phyloP scores from a whole-genome alignment of 106 monocot species.

The Triglochin maritima region DNA sequence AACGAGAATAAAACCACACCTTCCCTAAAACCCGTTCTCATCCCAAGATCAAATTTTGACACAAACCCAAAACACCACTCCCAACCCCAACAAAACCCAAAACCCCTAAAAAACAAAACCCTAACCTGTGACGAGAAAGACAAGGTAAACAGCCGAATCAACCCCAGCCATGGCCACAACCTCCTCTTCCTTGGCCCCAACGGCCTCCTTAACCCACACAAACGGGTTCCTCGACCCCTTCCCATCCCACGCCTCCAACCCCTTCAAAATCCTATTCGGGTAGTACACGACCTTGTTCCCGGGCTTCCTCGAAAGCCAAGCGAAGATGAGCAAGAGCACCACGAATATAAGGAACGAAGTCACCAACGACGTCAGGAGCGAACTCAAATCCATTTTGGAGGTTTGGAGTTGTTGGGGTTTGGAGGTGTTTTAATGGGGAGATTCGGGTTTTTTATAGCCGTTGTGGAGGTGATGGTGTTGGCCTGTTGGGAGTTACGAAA shows the following conservation, averaged over 20 bases:
- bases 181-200: constrained; percentile 51
- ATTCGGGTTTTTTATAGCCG: background rate
- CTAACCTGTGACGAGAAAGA: constrained; percentile 73
- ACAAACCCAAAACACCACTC: background rate
- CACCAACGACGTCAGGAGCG: constrained; percentile 72
- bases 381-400: constrained; percentile 54
- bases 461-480: background rate
- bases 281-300: constrained; percentile 85
- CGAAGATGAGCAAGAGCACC: constrained; percentile 45
- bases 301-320: constrained; percentile 58
- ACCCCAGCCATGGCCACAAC: constrained; percentile 58
- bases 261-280: constrained; percentile 37
- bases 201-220: constrained; percentile 61
- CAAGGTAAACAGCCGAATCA: constrained; percentile 71
- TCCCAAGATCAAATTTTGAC: background rate
- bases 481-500: no score
- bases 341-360: constrained; percentile 70
- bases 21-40: background rate
- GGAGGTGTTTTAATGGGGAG: no score
- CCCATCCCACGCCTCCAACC: constrained; percentile 17
- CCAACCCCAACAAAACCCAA: background rate
- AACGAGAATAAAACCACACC: background rate
- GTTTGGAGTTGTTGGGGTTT: no score
- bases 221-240: constrained; percentile 42
- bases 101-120: background rate